These are phyloP conservation scores for Coemansia erecta DNA, from an alignment of 192 early-diverging fungal genomes.

Conservation along the genomic window DNA sequence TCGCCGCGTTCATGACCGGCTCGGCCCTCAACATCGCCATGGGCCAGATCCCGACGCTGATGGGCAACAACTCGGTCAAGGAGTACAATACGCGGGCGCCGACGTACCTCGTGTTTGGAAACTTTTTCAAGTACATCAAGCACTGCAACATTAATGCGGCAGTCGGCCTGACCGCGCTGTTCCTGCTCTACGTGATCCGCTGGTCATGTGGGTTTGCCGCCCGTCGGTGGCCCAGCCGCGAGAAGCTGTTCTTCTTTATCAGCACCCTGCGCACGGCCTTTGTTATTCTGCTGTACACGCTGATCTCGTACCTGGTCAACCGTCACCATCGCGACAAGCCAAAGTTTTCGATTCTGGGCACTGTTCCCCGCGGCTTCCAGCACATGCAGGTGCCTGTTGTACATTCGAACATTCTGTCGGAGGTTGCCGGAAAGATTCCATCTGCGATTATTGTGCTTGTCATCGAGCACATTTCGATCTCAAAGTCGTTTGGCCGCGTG, in stretches of 20 bases:
- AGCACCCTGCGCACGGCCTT: slow-evolving; percentile 72
- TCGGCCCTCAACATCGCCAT: slow-evolving; percentile 78
- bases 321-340: slow-evolving; percentile 48
- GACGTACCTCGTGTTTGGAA: slow-evolving; percentile 74
- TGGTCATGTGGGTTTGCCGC: slow-evolving; percentile 27
- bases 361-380: slow-evolving; percentile 72
- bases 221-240: slow-evolving; percentile 51
- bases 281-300: slow-evolving; percentile 72
- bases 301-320: slow-evolving; percentile 69
- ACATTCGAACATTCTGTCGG: slow-evolving; percentile 52
- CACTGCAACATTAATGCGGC: slow-evolving; percentile 51
- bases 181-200: slow-evolving; percentile 51
- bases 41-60: slow-evolving; percentile 73
- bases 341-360: slow-evolving; percentile 65
- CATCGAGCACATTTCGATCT: slow-evolving; percentile 88
- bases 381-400: slow-evolving; percentile 59
- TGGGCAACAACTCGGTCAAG: slow-evolving; percentile 71
- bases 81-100: slow-evolving; percentile 64
- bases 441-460: slow-evolving; percentile 73
- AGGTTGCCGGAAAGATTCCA: slow-evolving; percentile 56
- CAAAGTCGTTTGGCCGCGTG: slow-evolving; percentile 80
- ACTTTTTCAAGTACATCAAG: slow-evolving; percentile 58
- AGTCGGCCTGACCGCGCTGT: slow-evolving; percentile 45
- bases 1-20: slow-evolving; percentile 87
- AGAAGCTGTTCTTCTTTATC: slow-evolving; percentile 60